Evolutionary conservation across 2,329 filamentous ascomycete genomes (phyloP), one percentile per base, ranked within the genome.

Genomic region (Stemphylium beticola): DNA sequence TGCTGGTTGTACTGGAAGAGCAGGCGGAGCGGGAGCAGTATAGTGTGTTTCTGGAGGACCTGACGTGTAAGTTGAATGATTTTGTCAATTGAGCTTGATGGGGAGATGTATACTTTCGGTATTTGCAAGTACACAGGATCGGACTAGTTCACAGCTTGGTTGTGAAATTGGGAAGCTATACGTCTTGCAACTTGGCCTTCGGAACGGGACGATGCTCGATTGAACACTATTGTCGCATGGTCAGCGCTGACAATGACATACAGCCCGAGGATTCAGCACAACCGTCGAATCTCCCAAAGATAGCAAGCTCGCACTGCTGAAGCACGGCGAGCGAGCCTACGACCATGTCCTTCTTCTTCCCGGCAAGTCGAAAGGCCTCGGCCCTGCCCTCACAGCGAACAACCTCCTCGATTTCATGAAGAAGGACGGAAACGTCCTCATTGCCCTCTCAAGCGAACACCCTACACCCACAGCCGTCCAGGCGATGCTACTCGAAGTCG

Each of bases 311-410:
- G 83, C 85, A 46, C 83, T 99, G 63, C 96, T 97, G 81, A 83
- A 86, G 72, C 87, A 95, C 61, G 95, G 93, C 73, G 91, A 95
- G 79, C 87, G 90, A 75, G 87, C 85, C 60, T 98, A 93, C 78
- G 93, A 98, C 78, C 93, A 99, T 78, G 80, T 98, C 62, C 77
- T 98, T 61, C 83, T 99, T 65, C 86, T 98, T 61, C 95, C 95
- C 47, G 87, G 88, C 56, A 96, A 93, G 78, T 86, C 91, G 29
- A 99, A 99, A 85, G 93, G 91, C 58, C 90, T 97, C 57, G 95
- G 95, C 52, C 92, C 93, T 61, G 87, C 90, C 66, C 80, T 99
- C 74, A 93, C 91, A 2, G 92, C 95, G 47, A 91, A 92, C 73
- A 80, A 88, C 61, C 85, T 99, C 64, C 84, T 98, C 75, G 86